Conservation (phyloP, 1,139 yeast genomes). For the Arxiozyma slooffiae region DNA sequence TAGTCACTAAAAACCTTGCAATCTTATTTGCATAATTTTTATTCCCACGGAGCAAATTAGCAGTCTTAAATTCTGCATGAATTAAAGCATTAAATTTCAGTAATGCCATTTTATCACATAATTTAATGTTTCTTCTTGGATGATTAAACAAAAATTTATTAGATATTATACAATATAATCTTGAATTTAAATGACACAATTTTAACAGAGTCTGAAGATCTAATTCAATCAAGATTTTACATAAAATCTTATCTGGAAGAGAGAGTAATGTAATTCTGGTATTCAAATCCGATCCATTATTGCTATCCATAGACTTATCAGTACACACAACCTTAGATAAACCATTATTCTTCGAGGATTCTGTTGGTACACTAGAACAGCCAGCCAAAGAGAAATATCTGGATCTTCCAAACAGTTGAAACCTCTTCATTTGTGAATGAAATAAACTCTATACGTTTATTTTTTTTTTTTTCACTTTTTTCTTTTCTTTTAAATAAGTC, state of each 20-base stretch:
- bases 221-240: conserved; percentile 16
- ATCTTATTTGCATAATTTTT: neutral
- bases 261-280: neutral
- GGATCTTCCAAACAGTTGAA: conserved; percentile 1
- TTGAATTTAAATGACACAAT: conserved; percentile 19
- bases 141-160: conserved; percentile 20
- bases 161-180: conserved; percentile 18
- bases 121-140: conserved; percentile 11
- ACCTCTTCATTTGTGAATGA: neutral
- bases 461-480: too few relatives aligned
- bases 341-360: neutral
- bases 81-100: conserved; percentile 26
- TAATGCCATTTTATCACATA: conserved; percentile 20
- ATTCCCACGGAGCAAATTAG: conserved; percentile 9
- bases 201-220: conserved; percentile 17
- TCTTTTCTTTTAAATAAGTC: too few relatives aligned
- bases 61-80: conserved; percentile 23
- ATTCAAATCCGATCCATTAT: neutral
- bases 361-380: neutral
- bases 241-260: conserved; percentile 16
- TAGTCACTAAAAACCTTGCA: conserved; percentile 21
- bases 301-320: neutral
- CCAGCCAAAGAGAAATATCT: neutral
- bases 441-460: neutral
- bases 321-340: too few relatives aligned